Conservation (phyloP, 78 protist species). For the Protostelium mycophagum region DNA sequence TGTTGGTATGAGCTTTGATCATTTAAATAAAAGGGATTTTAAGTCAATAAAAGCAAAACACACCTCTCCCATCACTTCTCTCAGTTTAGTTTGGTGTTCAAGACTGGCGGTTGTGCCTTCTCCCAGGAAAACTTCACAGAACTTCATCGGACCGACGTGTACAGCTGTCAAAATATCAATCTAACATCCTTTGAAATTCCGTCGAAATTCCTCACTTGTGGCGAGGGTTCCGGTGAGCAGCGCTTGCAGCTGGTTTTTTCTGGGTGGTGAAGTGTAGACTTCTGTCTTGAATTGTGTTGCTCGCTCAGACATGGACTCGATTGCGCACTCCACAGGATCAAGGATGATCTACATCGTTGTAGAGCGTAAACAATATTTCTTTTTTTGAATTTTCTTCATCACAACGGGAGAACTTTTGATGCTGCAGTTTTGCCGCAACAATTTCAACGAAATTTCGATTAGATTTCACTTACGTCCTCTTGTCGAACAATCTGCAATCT, state of each 20-base stretch:
- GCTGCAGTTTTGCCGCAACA: too few relatives aligned
- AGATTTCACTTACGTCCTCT: slow-evolving; percentile 14
- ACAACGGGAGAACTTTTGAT: too few relatives aligned
- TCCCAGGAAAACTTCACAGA: background rate
- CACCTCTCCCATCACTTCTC: background rate
- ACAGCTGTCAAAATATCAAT: background rate
- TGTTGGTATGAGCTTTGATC: background rate
- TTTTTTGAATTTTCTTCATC: slow-evolving; percentile 1
- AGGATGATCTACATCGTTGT: slow-evolving; percentile 16
- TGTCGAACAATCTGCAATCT: slow-evolving; percentile 21
- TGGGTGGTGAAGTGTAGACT: slow-evolving; percentile 10
- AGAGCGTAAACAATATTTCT: background rate
- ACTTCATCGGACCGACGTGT: background rate
- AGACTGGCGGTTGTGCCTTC: background rate
- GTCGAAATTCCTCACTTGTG: background rate
- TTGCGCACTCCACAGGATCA: slow-evolving; percentile 47
- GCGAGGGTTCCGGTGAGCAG: background rate
- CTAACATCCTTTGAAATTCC: too few relatives aligned
- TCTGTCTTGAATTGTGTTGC: slow-evolving; percentile 13
- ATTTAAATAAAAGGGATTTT: too few relatives aligned
- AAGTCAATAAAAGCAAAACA: background rate
- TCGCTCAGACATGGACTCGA: slow-evolving; percentile 41
- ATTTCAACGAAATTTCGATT: too few relatives aligned
- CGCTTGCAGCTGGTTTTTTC: slow-evolving; percentile 37
- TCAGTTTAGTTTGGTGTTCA: background rate